Evolutionary conservation across 169 alveolate species (phyloP), one percentile per base, ranked within the genome.

Genomic region (Plasmodium adleri): DNA sequence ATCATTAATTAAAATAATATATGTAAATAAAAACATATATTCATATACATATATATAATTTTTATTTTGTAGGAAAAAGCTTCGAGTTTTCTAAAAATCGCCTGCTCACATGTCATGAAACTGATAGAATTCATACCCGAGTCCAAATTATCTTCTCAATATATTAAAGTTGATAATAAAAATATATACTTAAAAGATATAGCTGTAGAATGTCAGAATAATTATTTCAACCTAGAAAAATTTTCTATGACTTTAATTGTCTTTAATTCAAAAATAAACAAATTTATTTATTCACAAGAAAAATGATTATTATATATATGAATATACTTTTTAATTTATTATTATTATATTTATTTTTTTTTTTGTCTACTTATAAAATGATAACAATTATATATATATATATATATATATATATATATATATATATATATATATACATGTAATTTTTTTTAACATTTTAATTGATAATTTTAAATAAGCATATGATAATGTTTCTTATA

Each of bases 161-260:
- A 76, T 68, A 76, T 76, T 64, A 76, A 76, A 39, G 70, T 76
- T 39, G 89, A 76, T 9, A 24, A 63, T 7, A 76, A 76, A 76
- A 76, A 63, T 68, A 70, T 76, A 12, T 76, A 76, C 76, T 63
- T 76, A 76, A 76, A 76, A 70, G 89, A 76, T 39, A 63, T 76
- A 20, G 50, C 49, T 64, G 17, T 68, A n/a, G 89, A 76, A 64
- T 76, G 89, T 54, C 89, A 76, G 39, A 66, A 63, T 64, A 63
- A 63, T 13, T 76, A 28, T 47, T 76, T 76, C 28, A 47, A 56
- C 15, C 26, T 76, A 43, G 76, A 76, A 64, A 76, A 76, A 76
- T 59, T 76, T 64, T 47, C 76, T 56, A 76, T 76, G 89, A 63
- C 89, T n/a, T 50, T 66, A 56, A 76, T 76, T 76, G 74, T 76